Percentiles rank a stretch among this genome's conserved stretches.
These are phyloP conservation scores for Melastoma malabathricum DNA, from an alignment of 345 rosid genomes.

Conservation along the genomic window DNA sequence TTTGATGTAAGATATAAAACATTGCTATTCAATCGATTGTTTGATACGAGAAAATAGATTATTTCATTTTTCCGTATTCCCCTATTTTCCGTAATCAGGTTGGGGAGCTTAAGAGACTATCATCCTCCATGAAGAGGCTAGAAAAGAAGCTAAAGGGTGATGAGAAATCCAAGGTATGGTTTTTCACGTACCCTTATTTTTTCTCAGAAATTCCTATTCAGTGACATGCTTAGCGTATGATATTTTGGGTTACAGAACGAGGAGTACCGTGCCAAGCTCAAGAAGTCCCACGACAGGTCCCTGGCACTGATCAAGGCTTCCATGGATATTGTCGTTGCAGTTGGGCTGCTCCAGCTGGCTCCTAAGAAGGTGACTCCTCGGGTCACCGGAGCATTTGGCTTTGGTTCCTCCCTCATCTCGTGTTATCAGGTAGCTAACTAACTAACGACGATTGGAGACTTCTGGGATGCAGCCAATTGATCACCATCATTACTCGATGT, in stretches of 20 bases:
- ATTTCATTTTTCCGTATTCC: not conserved
- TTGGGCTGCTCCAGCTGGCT: conserved; percentile 75
- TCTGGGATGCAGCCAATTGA: not conserved
- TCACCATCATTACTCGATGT: not conserved
- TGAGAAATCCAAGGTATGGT: conserved; percentile 49
- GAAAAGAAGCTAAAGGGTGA: conserved; percentile 60
- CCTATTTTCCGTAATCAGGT: conserved; percentile 22
- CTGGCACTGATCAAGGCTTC: conserved; percentile 70
- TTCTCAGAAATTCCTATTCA: not conserved
- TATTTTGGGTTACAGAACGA: conserved; percentile 36
- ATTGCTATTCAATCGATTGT: no score
- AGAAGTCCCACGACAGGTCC: conserved; percentile 72
- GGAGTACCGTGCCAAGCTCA: conserved; percentile 55
- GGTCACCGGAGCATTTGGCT: conserved; percentile 80
- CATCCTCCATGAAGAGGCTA: conserved; percentile 62
- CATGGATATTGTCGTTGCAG: conserved; percentile 78
- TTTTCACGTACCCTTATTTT: not conserved
- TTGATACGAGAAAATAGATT: no score
- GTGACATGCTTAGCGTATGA: not conserved
- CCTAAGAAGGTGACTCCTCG: conserved; percentile 87
- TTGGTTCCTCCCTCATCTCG: conserved; percentile 68
- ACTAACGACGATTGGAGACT: not conserved
- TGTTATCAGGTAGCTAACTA: conserved; percentile 70
- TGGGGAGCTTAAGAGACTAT: conserved; percentile 82
- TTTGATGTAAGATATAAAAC: conserved; percentile 49